These are phyloP conservation scores for Phialophora tarda DNA, from an alignment of 2,329 filamentous ascomycete genomes.

Conservation along the genomic window DNA sequence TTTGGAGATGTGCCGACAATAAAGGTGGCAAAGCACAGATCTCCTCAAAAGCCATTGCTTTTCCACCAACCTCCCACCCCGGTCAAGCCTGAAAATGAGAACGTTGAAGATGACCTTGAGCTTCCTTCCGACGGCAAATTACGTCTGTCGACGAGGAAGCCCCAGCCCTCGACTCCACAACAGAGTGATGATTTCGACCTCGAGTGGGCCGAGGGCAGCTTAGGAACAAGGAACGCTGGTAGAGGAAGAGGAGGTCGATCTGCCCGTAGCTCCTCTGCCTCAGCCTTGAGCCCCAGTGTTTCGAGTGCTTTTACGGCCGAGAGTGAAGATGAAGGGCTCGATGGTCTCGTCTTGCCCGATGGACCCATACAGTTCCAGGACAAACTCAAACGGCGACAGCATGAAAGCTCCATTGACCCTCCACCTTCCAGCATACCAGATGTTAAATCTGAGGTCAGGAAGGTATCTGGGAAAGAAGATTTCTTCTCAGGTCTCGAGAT, in stretches of 20 bases:
- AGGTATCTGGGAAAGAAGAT: conserved; percentile 64
- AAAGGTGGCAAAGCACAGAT: conserved; percentile 66
- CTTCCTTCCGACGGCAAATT: conserved; percentile 69
- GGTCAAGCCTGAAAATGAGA: conserved; percentile 59
- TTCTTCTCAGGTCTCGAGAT: conserved; percentile 87
- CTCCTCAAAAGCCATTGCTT: conserved; percentile 58
- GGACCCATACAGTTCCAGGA: conserved; percentile 84
- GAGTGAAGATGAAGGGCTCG: conserved; percentile 90
- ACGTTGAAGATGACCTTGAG: conserved; percentile 75
- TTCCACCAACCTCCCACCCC: conserved; percentile 43
- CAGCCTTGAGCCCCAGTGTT: conserved; percentile 88
- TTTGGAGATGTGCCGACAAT: conserved; percentile 71
- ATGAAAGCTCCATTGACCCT: conserved; percentile 49
- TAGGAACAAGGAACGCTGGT: conserved; percentile 88
- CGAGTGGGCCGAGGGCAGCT: conserved; percentile 90
- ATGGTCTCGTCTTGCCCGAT: conserved; percentile 82
- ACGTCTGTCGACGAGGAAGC: conserved; percentile 64
- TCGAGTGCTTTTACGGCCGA: conserved; percentile 89
- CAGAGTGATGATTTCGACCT: conserved; percentile 75
- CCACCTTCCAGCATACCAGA: conserved; percentile 43
- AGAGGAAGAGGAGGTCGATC: conserved; percentile 80
- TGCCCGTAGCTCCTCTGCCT: conserved; percentile 82
- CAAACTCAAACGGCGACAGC: conserved; percentile 74
- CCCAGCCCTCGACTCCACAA: conserved; percentile 68
- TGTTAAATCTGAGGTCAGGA: conserved; percentile 43